Base-by-base conservation (phyloP, 768 basidiomycete genomes). In the Hydnomerulius pinastri region DNA sequence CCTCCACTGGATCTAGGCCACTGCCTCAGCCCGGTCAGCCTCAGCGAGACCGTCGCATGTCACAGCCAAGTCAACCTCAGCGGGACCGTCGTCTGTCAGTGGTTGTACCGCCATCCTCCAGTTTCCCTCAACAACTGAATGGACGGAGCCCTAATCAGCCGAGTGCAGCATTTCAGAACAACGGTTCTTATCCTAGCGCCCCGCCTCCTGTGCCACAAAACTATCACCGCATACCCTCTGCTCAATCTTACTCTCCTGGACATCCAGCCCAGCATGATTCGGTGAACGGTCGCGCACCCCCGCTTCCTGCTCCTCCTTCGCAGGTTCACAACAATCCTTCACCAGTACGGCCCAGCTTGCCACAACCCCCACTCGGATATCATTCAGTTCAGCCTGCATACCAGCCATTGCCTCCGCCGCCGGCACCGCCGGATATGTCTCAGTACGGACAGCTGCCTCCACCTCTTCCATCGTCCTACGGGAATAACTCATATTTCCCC, bases 271-370 rank as follows among this genome's bases (percentile, higher is more conserved):
- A 48, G 48, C 52, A 55, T 3, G 69, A 68, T 21, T 21, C 55
- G 10, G 36, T 51, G 30, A 57, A 48, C 24, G 28, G 59, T 23
- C 53, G 50, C 11, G 52, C 47, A 15, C 56, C 62, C 29, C 63
- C 64, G 18, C 59, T 69, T 11, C 65, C 68, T 18, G 48, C 58
- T 13, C 71, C 67, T 41, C 52, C 67, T 17, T 51, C 37, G 13
- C 69, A 61, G 36, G 35, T 51, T 45, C 56, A 62, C 53, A 58
- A 54, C 24, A 62, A 54, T 37, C 53, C 64, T 10, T 58, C 70
- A 10, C 65, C 73, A n/a, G 67, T 79, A 41, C 76, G 73, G 30
- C 71, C 77, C 7, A 75, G 77, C 56, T 69, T 86, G 18, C 82
- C 81, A 44, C 75, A 75, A 27, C 79, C 76, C 21, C 81, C 77